Evolutionary conservation across 768 basidiomycete genomes (phyloP).

Genomic region (Leccinum disarticulatum): DNA sequence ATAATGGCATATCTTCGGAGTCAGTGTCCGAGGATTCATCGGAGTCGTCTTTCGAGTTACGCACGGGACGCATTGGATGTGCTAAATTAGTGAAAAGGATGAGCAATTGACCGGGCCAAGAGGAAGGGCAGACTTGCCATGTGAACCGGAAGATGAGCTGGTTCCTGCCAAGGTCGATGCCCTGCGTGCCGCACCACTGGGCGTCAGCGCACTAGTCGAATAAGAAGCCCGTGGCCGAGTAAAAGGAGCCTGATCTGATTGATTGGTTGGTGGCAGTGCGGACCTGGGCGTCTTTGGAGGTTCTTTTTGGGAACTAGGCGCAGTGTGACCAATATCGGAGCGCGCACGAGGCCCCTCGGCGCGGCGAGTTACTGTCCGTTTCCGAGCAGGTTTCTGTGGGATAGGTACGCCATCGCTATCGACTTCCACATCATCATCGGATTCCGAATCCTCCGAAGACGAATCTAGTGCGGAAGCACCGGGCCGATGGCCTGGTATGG

Average conservation of each 20-base stretch:
- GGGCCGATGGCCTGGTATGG: slow-evolving; percentile 11
- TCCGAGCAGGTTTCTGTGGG: slow-evolving; percentile 34
- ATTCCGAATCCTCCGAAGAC: slow-evolving; percentile 38
- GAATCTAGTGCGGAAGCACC: slow-evolving; percentile 19
- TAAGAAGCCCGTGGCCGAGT: slow-evolving; percentile 48
- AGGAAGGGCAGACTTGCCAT: slow-evolving; percentile 28
- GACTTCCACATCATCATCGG: slow-evolving; percentile 36
- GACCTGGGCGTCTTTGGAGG: slow-evolving; percentile 14
- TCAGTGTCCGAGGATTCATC: slow-evolving; percentile 40
- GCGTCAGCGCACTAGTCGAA: slow-evolving; percentile 58
- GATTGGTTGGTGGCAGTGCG: slow-evolving; percentile 32
- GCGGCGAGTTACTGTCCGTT: slow-evolving; percentile 36
- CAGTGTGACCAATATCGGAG: slow-evolving; percentile 23
- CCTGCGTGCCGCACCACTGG: slow-evolving; percentile 49
- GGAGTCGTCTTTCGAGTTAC: slow-evolving; percentile 12
- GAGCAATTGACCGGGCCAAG: not conserved
- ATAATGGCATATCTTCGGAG: slow-evolving; percentile 64
- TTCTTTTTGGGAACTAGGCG: slow-evolving; percentile 8
- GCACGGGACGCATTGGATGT: slow-evolving; percentile 2
- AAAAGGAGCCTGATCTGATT: slow-evolving; percentile 5
- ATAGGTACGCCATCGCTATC: slow-evolving; percentile 37
- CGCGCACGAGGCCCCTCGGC: slow-evolving; percentile 4
- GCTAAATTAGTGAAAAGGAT: slow-evolving; percentile 3
- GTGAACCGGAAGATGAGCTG: slow-evolving; percentile 27
- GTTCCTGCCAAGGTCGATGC: slow-evolving; percentile 43